phyloP scores from a whole-genome alignment of 495 filamentous ascomycete species.

The Trichoderma parareesei region DNA sequence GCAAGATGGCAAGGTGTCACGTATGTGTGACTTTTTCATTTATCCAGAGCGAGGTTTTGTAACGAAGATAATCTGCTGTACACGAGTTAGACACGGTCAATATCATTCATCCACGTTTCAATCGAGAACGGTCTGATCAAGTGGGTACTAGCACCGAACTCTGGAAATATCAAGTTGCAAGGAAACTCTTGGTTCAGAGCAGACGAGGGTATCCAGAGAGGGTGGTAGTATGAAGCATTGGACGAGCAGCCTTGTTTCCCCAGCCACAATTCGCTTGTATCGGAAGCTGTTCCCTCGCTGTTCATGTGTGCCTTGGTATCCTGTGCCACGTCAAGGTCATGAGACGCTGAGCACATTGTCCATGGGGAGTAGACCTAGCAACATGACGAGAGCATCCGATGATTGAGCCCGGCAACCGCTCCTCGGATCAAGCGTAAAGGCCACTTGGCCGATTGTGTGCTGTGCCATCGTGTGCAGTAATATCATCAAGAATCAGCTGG shows the following conservation, averaged over 20 bases:
- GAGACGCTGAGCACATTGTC: background rate
- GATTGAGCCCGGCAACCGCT: background rate
- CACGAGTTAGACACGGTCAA: background rate
- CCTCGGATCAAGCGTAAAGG: background rate
- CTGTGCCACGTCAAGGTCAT: background rate
- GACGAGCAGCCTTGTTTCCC: background rate
- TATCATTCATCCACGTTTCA: background rate
- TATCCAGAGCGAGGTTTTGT: background rate
- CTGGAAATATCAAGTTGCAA: too few species aligned
- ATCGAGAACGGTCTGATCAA: too few species aligned
- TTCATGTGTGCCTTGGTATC: background rate
- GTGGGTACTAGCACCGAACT: background rate
- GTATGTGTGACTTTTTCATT: background rate
- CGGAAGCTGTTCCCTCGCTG: background rate
- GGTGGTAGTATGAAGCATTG: background rate
- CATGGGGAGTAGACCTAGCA: too few species aligned
- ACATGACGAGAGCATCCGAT: background rate
- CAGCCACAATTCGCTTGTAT: background rate
- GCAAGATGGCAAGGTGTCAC: background rate
- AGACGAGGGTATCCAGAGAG: background rate
- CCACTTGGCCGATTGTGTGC: background rate
- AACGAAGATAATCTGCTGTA: background rate
- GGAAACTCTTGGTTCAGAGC: background rate
- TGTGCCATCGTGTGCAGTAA: background rate
- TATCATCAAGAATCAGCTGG: too few species aligned